phyloP scores from a whole-genome alignment of 2,329 filamentous ascomycete species.

The Ophiocordyceps camponoti-floridani region DNA sequence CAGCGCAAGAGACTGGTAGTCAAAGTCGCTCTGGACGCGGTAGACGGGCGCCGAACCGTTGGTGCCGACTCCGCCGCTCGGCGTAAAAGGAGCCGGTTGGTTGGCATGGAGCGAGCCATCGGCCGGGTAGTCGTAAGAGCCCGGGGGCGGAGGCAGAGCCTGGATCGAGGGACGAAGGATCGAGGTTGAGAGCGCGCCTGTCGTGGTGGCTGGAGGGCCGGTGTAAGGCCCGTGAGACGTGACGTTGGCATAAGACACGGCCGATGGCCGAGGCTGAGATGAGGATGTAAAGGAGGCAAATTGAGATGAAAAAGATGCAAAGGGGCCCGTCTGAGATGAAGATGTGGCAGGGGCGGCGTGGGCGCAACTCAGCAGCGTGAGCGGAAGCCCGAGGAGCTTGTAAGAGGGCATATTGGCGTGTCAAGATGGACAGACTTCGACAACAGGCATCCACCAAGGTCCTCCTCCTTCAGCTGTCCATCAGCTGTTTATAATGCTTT shows the following conservation, averaged over 20 bases:
- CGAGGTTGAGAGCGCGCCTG: not conserved
- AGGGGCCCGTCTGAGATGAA: no score
- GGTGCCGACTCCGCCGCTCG: conserved; percentile 49
- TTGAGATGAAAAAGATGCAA: no score
- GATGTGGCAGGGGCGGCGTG: no score
- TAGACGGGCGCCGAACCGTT: conserved; percentile 65
- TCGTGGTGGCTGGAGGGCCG: conserved; percentile 1
- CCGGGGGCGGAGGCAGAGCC: conserved; percentile 8
- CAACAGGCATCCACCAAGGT: no score
- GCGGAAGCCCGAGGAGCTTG: no score
- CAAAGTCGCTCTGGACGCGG: conserved; percentile 63
- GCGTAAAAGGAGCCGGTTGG: conserved; percentile 48
- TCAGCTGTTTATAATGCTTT: no score
- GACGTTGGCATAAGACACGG: not conserved
- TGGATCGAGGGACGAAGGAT: conserved; percentile 14
- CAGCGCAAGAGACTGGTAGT: conserved; percentile 60
- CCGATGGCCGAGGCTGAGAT: not conserved
- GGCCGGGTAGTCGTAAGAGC: conserved; percentile 36
- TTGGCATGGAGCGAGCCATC: conserved; percentile 50
- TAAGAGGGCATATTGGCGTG: no score
- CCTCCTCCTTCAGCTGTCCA: no score
- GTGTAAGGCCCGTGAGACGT: not conserved
- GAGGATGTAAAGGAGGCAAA: not conserved
- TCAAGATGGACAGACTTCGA: no score
- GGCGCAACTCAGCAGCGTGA: no score